Base-by-base conservation (phyloP, 2,329 filamentous ascomycete species). In the Alternaria sp. region DNA sequence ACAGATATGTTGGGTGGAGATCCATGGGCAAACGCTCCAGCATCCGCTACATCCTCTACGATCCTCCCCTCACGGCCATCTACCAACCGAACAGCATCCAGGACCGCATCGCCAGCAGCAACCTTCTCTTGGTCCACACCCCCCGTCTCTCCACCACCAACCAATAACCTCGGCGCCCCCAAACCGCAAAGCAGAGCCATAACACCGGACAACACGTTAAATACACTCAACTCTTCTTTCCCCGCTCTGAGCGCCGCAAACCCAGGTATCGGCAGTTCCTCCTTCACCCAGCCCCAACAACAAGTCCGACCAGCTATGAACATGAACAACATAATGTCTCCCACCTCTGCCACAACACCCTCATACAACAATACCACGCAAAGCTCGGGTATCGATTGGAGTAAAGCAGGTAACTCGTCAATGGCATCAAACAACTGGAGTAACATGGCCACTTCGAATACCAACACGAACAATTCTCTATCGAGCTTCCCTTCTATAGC, bases 401-500 rank as follows among this genome's bases (percentile, higher is more conserved):
- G 71, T 43, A 73, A 69, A 67, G 69, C 76, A 14, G 62, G 59
- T 12, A 41, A 53, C 8, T 57, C 70, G 5, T 62, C 68, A 2
- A 50, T 70, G 22, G 56, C 62, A 4, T 62, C 68, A 11, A 73
- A 72, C 12, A 62, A 68, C 2, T 78, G 75, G 75, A 68, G 69
- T 9, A 65, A 53, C 27, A 43, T 43, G 40, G 40, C 20, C 6
- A 54, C 59, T 3, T 65, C 70, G 2, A 68, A 60, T 27, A 45
- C 36, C 28, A 60, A 55, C 38, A 40, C 71, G 44, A 66, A 62
- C 52, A 66, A 61, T 52, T 60, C 62, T 5, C 62, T 73, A 6
- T 78, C 82, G 0, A 81, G 83, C 16, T 80, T 78, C 62, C 87
- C 57, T 83, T 87, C 58, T 83, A 87, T 77, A 86, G 86, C 86